A percentile compares a stretch with the other conserved stretches of the same genome.
phyloP scores from a whole-genome alignment of 164 flowering plant genomes.

The grape (Vitis vinifera) region ASM3070453v1 NC_081822.1:24350501-24351000 shows the following conservation, averaged over 20 bases:
- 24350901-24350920: neutral
- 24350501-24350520: too few species aligned
- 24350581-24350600: too few species aligned
- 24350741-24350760: neutral
- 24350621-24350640: too few species aligned
- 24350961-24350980: neutral
- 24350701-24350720: neutral
- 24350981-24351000: neutral
- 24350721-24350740: neutral
- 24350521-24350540: too few species aligned
- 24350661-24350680: neutral
- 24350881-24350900: neutral
- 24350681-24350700: neutral
- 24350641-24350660: too few species aligned
- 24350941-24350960: constrained; percentile 4
- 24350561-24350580: too few species aligned
- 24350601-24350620: too few species aligned
- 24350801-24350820: neutral
- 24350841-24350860: neutral
- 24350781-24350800: neutral
- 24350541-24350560: too few species aligned
- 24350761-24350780: neutral
- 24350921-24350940: constrained; percentile 3
- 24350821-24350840: too few species aligned
- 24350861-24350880: neutral